A percentile compares a stretch with the other conserved stretches of the same genome.
These are phyloP conservation scores for Oryza coarctata DNA, from an alignment of 176 grass and related monocot genomes.

Conservation along the genomic window DNA sequence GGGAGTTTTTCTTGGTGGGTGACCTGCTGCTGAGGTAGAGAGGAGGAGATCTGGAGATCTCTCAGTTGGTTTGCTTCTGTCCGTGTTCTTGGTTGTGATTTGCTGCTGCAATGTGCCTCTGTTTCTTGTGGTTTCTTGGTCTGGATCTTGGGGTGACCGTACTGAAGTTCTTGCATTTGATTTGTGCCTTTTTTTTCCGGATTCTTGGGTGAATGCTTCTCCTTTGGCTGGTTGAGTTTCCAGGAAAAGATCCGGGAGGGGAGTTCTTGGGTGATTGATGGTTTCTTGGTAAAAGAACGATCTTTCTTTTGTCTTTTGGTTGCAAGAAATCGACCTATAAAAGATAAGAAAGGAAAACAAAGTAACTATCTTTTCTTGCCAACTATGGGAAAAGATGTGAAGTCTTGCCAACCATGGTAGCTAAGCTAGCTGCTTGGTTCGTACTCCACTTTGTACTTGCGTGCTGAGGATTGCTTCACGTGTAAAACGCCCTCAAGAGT, in stretches of 20 bases:
- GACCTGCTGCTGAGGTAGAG: not conserved
- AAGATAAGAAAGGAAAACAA: not conserved
- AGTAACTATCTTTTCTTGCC: not conserved
- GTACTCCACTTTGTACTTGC: constrained; percentile 1
- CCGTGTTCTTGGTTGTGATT: not conserved
- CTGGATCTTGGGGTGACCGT: constrained; percentile 19
- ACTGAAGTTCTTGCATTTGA: not conserved
- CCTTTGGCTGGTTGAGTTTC: not conserved
- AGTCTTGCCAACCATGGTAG: constrained; percentile 16
- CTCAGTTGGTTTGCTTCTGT: not conserved
- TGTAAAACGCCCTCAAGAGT: constrained; percentile 35
- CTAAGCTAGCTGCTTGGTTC: constrained; percentile 1
- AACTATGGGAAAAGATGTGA: constrained; percentile 12
- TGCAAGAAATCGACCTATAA: not conserved
- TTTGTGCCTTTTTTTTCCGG: not conserved
- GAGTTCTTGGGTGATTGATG: not conserved
- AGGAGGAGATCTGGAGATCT: constrained; percentile 24
- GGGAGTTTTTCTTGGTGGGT: not conserved
- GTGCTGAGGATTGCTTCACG: constrained; percentile 29
- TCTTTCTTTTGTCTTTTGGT: not conserved
- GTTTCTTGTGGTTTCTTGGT: constrained; percentile 20
- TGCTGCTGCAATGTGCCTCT: constrained; percentile 11
- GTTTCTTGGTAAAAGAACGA: constrained; percentile 7
- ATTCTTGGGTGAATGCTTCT: constrained; percentile 24
- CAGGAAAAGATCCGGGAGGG: not conserved